phyloP scores from a whole-genome alignment of 495 filamentous ascomycete species.

The Neurospora sp. region DNA sequence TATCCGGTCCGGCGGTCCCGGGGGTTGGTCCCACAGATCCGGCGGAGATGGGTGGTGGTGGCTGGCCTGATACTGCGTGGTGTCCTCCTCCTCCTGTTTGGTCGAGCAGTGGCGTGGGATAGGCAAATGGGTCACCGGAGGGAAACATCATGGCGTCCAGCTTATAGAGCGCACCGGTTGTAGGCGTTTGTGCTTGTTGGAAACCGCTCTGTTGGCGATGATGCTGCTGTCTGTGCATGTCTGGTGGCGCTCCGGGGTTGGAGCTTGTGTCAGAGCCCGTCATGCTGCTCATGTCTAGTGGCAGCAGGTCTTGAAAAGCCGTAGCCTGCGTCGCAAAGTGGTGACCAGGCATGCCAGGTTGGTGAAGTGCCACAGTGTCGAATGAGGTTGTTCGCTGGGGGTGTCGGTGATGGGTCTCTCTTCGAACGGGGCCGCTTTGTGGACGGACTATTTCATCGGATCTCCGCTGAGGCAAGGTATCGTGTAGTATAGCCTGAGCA shows the following conservation, averaged over 20 bases:
- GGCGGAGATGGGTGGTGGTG: background rate
- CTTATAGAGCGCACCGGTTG: conserved; percentile 47
- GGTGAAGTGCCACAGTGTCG: conserved; percentile 20
- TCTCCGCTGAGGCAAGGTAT: conserved; percentile 23
- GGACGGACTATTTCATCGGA: conserved; percentile 42
- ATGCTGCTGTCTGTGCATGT: conserved; percentile 9
- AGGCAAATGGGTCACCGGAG: conserved; percentile 79
- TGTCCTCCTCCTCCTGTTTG: conserved; percentile 22
- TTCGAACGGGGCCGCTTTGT: conserved; percentile 16
- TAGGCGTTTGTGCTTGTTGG: conserved; percentile 19
- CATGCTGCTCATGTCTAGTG: conserved; percentile 19
- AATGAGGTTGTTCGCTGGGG: conserved; percentile 25
- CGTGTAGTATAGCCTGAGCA: conserved; percentile 12
- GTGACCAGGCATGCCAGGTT: conserved; percentile 14
- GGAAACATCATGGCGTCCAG: conserved; percentile 89
- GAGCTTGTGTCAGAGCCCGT: conserved; percentile 10
- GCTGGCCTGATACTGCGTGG: conserved; percentile 9
- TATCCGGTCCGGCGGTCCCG: conserved; percentile 3
- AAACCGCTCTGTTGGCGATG: conserved; percentile 12
- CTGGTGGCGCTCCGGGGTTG: conserved; percentile 13
- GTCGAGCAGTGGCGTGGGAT: conserved; percentile 70
- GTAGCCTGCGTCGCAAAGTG: conserved; percentile 11
- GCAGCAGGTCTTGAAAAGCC: conserved; percentile 20
- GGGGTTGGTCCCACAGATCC: background rate
- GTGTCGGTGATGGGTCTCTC: conserved; percentile 10